Evolutionary conservation across 2,329 filamentous ascomycete species (phyloP), one percentile per base, ranked within the genome.

Genomic region (Pseudogymnoascus sp.): DNA sequence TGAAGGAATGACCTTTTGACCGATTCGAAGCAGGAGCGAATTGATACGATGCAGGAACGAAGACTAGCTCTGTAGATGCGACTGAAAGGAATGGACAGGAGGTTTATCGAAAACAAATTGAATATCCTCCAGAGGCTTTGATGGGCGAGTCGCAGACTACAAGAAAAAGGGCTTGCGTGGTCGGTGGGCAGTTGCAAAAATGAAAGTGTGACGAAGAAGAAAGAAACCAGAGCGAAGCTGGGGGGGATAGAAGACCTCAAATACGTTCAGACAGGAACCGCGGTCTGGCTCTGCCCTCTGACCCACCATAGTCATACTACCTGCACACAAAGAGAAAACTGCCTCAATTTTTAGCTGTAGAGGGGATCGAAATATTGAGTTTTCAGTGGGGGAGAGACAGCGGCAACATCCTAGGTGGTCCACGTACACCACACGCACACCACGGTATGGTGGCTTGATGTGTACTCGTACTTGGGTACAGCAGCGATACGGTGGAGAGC

Each of bases 21-120:
- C 31, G 47, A 53, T 53, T 26, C 47, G 47, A 53, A 53, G 47
- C 47, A 31, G 47, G 47, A 53, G 26, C 26, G 26, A 53, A n/a
- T 50, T 50, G 44, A 38, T 50, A 50, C 8, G 40, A 44, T 21
- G 21, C 21, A 50, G 44, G 21, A 19, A 50, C 44, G 21, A 50
- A 50, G 40, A 33, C 50, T 56, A 56, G 50, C 26, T 56, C 29
- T 56, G 50, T 56, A 56, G 50, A 8, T 56, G 50, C 50, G 50
- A 56, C 50, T 56, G 50, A 56, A 56, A 56, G 50, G 50, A 56
- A 56, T 56, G 50, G 50, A 56, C n/a, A 56, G 50, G 50, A 56
- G 50, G 50, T 56, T 56, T 33, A 56, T 56, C 47, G 47, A 56
- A 26, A 50, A 13, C 26, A n/a, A 56, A 56, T 19, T 56, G 50